These are phyloP conservation scores for Solanum hybrid DNA, from an alignment of 305 asterid genomes.

Conservation along the genomic window DNA sequence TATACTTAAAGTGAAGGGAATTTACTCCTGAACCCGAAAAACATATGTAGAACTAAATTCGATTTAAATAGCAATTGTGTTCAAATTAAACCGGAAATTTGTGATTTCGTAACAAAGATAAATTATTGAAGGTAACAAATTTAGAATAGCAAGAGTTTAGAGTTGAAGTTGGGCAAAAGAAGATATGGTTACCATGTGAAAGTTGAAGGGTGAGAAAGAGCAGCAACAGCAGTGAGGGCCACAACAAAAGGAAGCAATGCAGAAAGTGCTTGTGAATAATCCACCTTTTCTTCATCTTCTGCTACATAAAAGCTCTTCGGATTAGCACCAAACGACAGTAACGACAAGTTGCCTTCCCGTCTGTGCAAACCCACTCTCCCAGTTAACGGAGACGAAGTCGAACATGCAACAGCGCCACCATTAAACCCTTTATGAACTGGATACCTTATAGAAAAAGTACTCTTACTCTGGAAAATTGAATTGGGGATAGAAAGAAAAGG, in stretches of 20 bases:
- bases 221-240: slow-evolving; percentile 71
- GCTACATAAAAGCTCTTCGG: slow-evolving; percentile 15
- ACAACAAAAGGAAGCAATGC: slow-evolving; percentile 87
- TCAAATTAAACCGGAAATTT: neutral
- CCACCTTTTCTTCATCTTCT: slow-evolving; percentile 37
- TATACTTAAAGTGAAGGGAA: neutral
- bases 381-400: slow-evolving; percentile 56
- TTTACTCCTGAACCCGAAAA: neutral
- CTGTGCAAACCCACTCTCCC: slow-evolving; percentile 86
- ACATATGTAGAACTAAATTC: neutral
- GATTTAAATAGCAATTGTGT: neutral
- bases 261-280: slow-evolving; percentile 56
- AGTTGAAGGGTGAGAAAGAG: slow-evolving; percentile 78
- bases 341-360: slow-evolving; percentile 67
- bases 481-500: slow-evolving; percentile 14
- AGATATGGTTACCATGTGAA: slow-evolving; percentile 56
- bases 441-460: neutral
- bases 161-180: neutral
- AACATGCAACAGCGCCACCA: slow-evolving; percentile 46
- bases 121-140: neutral
- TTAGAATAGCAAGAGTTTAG: neutral
- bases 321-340: slow-evolving; percentile 56
- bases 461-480: slow-evolving; percentile 5
- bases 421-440: neutral
- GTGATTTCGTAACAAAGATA: neutral